phyloP scores from a whole-genome alignment of 2,329 filamentous ascomycete species.

The Penicillium thymicola region DNA sequence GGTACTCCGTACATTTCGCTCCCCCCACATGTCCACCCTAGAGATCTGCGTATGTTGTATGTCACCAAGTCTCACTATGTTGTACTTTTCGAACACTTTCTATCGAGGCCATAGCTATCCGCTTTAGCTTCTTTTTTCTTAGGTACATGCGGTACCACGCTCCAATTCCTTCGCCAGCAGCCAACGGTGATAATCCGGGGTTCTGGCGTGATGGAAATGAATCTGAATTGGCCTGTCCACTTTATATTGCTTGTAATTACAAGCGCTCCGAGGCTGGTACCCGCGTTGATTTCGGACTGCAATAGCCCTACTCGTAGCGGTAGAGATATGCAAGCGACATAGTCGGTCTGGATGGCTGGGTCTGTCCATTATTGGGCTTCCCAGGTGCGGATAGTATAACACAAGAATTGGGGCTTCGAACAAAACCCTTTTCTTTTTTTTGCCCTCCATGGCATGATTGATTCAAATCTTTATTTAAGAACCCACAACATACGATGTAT shows the following conservation, averaged over 20 bases:
- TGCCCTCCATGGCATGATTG: neutral
- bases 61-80: neutral
- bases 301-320: neutral
- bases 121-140: neutral
- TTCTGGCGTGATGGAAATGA: neutral
- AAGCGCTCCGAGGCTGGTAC: neutral
- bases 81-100: neutral
- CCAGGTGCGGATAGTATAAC: neutral
- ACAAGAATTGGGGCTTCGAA: neutral
- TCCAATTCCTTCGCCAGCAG: neutral
- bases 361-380: neutral
- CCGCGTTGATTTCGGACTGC: neutral
- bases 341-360: neutral
- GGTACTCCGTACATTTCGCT: neutral
- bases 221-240: neutral
- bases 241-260: neutral
- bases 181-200: conserved; percentile 1
- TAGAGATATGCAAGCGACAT: neutral
- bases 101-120: neutral
- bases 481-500: neutral
- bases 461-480: neutral
- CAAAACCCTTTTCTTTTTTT: neutral
- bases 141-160: neutral
- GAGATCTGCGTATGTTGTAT: neutral
- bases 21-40: neutral